A percentile compares a stretch with the other conserved stretches of the same genome.
These are phyloP conservation scores for apple (Malus domestica) DNA, from an alignment of 306 rosid genomes.

Conservation along the genomic window ASM211411v1 NC_041803.1:27158501-27159000, in stretches of 20 bases:
- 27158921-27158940: constrained; percentile 3
- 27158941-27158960: not conserved
- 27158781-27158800: constrained; percentile 31
- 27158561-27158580: not conserved
- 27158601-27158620: not conserved
- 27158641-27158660: not conserved
- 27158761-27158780: constrained; percentile 32
- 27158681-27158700: not conserved
- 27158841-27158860: constrained; percentile 72
- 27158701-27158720: not conserved
- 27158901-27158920: constrained; percentile 50
- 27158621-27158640: not conserved
- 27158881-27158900: constrained; percentile 71
- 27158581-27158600: not conserved
- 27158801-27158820: constrained; percentile 83
- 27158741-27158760: constrained; percentile 34
- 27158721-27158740: constrained; percentile 13
- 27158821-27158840: constrained; percentile 80
- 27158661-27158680: not conserved
- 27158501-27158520: not conserved
- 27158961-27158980: not conserved
- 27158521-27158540: not conserved
- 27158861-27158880: constrained; percentile 46
- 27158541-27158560: not conserved
- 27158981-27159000: not conserved